phyloP scores from a whole-genome alignment of 2,329 filamentous ascomycete genomes.

The Ceratocystis destructans region DNA sequence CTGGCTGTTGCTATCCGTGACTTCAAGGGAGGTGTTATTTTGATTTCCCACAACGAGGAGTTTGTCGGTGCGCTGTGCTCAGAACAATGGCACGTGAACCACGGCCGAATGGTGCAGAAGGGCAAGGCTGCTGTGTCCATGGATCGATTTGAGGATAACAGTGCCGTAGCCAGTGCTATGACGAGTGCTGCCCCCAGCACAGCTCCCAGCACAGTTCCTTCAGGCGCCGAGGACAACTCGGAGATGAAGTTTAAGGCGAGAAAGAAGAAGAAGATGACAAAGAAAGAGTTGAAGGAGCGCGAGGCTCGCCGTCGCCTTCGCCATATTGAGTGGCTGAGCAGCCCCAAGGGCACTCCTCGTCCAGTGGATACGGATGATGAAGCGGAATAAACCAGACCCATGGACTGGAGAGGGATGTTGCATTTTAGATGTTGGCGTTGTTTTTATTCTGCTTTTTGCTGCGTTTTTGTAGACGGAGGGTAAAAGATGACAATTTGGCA shows the following conservation, averaged over 20 bases:
- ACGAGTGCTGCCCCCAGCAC: slow-evolving; percentile 43
- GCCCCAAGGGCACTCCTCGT: slow-evolving; percentile 69
- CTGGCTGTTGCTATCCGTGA: slow-evolving; percentile 95
- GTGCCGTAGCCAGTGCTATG: slow-evolving; percentile 44
- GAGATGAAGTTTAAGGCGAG: slow-evolving; percentile 75
- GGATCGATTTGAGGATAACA: slow-evolving; percentile 77
- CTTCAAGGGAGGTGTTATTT: slow-evolving; percentile 95
- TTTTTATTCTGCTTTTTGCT: neutral
- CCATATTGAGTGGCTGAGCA: slow-evolving; percentile 75
- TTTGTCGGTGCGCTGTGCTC: slow-evolving; percentile 92
- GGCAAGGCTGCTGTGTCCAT: slow-evolving; percentile 59
- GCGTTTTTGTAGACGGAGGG: neutral
- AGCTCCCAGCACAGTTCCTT: slow-evolving; percentile 55
- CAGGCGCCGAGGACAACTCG: slow-evolving; percentile 65
- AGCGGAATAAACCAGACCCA: slow-evolving; percentile 26
- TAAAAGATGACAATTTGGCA: neutral
- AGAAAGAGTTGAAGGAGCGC: slow-evolving; percentile 87
- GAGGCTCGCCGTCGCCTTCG: slow-evolving; percentile 76
- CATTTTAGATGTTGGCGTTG: neutral
- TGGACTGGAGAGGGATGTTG: too few relatives aligned
- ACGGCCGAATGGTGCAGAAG: slow-evolving; percentile 75
- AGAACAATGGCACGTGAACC: slow-evolving; percentile 90
- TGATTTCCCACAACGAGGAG: slow-evolving; percentile 99
- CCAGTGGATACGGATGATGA: slow-evolving; percentile 69
- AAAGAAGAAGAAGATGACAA: slow-evolving; percentile 99